Percentiles rank a stretch among this genome's conserved stretches.
Conservation (phyloP, 2,329 filamentous ascomycete genomes). For the Colletotrichum viniferum region DNA sequence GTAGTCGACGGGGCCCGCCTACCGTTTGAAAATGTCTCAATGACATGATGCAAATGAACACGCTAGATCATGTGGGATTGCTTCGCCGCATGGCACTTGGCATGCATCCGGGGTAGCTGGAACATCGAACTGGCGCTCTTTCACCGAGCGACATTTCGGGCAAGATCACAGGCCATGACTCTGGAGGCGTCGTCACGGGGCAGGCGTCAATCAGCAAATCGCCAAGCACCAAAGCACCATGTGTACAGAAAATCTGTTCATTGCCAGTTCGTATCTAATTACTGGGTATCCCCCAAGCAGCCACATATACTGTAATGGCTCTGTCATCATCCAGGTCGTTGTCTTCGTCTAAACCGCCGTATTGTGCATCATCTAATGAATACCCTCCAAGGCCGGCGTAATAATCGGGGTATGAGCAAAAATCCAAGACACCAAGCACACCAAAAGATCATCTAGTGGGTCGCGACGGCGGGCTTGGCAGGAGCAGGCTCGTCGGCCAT, state of each 20-base stretch:
- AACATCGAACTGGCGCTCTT: background rate
- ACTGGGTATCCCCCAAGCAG: conserved; percentile 9
- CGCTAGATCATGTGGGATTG: conserved; percentile 1
- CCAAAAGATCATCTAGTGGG: conserved; percentile 15
- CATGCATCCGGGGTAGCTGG: background rate
- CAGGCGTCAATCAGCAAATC: background rate
- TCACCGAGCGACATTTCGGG: background rate
- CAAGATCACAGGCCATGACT: background rate
- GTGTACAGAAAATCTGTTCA: background rate
- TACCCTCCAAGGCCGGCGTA: conserved; percentile 1
- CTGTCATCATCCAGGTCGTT: conserved; percentile 22
- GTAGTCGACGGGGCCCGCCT: background rate
- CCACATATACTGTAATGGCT: conserved; percentile 7
- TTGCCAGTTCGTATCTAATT: conserved; percentile 18
- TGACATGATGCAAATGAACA: conserved; percentile 4
- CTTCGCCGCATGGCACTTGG: background rate
- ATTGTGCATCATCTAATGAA: conserved; percentile 11
- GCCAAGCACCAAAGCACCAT: background rate
- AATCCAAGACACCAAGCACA: conserved; percentile 17
- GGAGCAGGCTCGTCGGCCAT: conserved; percentile 38
- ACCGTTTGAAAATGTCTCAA: conserved; percentile 20
- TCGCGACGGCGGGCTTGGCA: conserved; percentile 34
- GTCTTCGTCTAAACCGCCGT: conserved; percentile 21
- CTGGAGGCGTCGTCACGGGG: background rate
- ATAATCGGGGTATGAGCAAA: conserved; percentile 20